phyloP scores from a whole-genome alignment of 768 basidiomycete species.

The Tricholoma hemisulphureum region DNA sequence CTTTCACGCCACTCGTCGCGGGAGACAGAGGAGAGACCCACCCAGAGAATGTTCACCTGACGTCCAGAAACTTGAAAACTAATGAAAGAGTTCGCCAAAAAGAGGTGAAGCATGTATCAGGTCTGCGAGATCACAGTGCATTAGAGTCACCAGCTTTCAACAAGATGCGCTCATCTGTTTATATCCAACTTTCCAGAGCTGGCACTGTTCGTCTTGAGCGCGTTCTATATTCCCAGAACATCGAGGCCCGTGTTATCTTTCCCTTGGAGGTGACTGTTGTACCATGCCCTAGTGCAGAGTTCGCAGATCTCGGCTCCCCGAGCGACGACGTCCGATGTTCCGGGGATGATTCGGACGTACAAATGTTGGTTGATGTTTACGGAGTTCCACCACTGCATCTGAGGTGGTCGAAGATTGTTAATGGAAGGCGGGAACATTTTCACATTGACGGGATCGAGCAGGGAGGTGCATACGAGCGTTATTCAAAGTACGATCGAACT shows the following conservation, averaged over 20 bases:
- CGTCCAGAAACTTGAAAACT: slow-evolving; percentile 60
- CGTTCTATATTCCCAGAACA: slow-evolving; percentile 67
- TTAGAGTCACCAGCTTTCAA: slow-evolving; percentile 50
- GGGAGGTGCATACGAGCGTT: slow-evolving; percentile 27
- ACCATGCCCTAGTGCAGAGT: slow-evolving; percentile 79
- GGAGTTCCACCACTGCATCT: slow-evolving; percentile 78
- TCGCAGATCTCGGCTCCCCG: slow-evolving; percentile 42
- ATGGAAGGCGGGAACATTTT: slow-evolving; percentile 65
- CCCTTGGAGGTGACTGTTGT: slow-evolving; percentile 67
- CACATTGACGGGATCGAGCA: slow-evolving; percentile 83
- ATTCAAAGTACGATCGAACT: slow-evolving; percentile 18
- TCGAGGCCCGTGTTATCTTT: slow-evolving; percentile 67
- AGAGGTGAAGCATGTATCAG: slow-evolving; percentile 40
- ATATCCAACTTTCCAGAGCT: slow-evolving; percentile 73
- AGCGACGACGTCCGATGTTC: slow-evolving; percentile 60
- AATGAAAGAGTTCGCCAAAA: slow-evolving; percentile 62
- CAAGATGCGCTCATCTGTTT: slow-evolving; percentile 68
- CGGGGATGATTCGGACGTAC: slow-evolving; percentile 57
- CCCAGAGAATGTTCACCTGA: slow-evolving; percentile 55
- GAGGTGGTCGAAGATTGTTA: slow-evolving; percentile 70
- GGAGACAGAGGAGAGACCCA: slow-evolving; percentile 41
- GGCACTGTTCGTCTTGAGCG: slow-evolving; percentile 74
- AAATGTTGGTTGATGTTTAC: slow-evolving; percentile 60
- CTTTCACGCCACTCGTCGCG: slow-evolving; percentile 58
- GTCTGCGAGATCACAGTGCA: slow-evolving; percentile 39